Conservation (phyloP, 2,329 filamentous ascomycete species). For the Aspergillus aculeatus region DNA sequence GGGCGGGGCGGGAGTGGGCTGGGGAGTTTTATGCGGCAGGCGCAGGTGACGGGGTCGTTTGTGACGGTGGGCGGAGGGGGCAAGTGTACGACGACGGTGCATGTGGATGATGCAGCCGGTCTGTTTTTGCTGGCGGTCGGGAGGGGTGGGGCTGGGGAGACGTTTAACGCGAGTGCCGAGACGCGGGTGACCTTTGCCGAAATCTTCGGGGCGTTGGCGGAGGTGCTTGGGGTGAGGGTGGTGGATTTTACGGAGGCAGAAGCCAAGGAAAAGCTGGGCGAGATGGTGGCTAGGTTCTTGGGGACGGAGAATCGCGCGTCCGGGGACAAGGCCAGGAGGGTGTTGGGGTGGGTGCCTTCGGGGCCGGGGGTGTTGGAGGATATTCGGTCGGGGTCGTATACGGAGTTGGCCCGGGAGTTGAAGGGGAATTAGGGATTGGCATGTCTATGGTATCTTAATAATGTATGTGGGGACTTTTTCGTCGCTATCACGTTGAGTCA, state of each 20-base stretch:
- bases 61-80: conserved; percentile 34
- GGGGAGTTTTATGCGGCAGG: conserved; percentile 23
- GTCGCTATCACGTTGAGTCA: too few relatives aligned
- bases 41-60: conserved; percentile 10
- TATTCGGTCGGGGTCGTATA: neutral
- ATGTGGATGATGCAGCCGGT: conserved; percentile 40
- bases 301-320: conserved; percentile 34
- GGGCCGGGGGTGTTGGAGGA: neutral
- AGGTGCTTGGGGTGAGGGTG: conserved; percentile 34
- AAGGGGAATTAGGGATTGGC: neutral
- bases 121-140: conserved; percentile 42
- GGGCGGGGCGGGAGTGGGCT: conserved; percentile 29
- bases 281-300: conserved; percentile 27
- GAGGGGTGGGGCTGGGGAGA: conserved; percentile 34
- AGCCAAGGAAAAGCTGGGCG: conserved; percentile 30
- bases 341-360: conserved; percentile 38
- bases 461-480: too few relatives aligned
- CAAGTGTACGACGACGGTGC: conserved; percentile 39
- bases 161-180: conserved; percentile 41
- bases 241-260: conserved; percentile 29
- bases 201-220: conserved; percentile 32
- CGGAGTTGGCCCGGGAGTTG: neutral
- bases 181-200: conserved; percentile 28
- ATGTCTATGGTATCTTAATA: too few relatives aligned
- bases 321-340: conserved; percentile 36